Percentiles rank a stretch among this genome's conserved stretches.
Conservation (phyloP, 2,329 filamentous ascomycete species). For the Ceratocystis eucalypticola region DNA sequence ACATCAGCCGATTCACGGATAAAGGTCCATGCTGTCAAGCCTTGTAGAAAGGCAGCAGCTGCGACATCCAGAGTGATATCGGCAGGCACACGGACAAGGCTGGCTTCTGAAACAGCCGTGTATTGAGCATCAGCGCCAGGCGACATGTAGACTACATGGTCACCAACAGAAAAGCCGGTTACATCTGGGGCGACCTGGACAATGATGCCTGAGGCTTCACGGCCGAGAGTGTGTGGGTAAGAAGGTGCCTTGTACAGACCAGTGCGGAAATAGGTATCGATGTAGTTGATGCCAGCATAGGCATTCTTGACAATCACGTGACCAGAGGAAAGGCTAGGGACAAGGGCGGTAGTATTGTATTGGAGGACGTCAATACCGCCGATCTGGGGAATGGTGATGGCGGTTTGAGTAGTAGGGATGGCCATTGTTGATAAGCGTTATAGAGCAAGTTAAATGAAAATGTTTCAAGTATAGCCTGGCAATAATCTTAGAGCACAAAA, state of each 20-base stretch:
- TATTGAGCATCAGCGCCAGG: conserved; percentile 43
- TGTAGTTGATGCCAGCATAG: conserved; percentile 53
- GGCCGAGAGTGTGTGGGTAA: conserved; percentile 64
- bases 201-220: conserved; percentile 63
- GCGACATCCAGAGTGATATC: conserved; percentile 47
- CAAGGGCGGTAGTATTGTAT: conserved; percentile 35
- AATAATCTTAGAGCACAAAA: background rate
- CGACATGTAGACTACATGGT: conserved; percentile 58
- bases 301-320: conserved; percentile 50
- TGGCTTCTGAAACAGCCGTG: conserved; percentile 38
- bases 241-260: conserved; percentile 51
- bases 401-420: conserved; percentile 51
- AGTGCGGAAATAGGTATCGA: conserved; percentile 63
- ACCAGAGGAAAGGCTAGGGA: conserved; percentile 39
- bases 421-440: conserved; percentile 41
- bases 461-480: background rate
- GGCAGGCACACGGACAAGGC: conserved; percentile 50
- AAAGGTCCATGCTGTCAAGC: conserved; percentile 68
- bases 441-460: background rate
- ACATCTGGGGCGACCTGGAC: conserved; percentile 44
- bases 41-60: conserved; percentile 62
- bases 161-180: conserved; percentile 46
- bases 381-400: conserved; percentile 49
- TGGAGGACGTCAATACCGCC: conserved; percentile 59
- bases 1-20: conserved; percentile 65